These are phyloP conservation scores for Talaromyces liani DNA, from an alignment of 495 filamentous ascomycete genomes.

Conservation along the genomic window DNA sequence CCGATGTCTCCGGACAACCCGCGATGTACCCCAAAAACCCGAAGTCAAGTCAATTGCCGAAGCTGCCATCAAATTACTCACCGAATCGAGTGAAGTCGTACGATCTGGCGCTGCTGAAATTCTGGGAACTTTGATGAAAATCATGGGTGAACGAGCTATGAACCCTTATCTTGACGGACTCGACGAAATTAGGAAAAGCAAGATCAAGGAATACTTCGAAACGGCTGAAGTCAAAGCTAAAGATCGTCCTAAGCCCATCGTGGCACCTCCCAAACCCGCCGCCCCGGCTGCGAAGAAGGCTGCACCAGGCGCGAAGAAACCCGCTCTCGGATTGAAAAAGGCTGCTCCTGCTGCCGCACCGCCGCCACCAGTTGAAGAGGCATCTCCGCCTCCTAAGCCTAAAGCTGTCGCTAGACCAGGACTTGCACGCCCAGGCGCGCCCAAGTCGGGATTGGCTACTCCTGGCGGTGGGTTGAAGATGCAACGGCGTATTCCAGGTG, in stretches of 20 bases:
- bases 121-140: slow-evolving; percentile 95
- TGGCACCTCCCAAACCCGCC: slow-evolving; percentile 52
- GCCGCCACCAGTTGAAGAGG: slow-evolving; percentile 45
- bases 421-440: slow-evolving; percentile 6
- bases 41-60: slow-evolving; percentile 84
- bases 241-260: slow-evolving; percentile 82
- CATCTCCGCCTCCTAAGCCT: slow-evolving; percentile 53
- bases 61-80: slow-evolving; percentile 75
- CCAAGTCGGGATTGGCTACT: slow-evolving; percentile 42
- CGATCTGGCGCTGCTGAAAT: slow-evolving; percentile 85
- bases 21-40: slow-evolving; percentile 71
- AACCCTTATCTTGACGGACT: slow-evolving; percentile 87
- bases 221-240: slow-evolving; percentile 93
- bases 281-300: slow-evolving; percentile 39
- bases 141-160: slow-evolving; percentile 96
- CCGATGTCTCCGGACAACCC: slow-evolving; percentile 75
- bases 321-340: slow-evolving; percentile 42
- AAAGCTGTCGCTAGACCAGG: slow-evolving; percentile 57
- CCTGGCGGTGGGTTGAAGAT: slow-evolving; percentile 60
- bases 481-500: slow-evolving; percentile 55
- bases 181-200: slow-evolving; percentile 92
- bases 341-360: slow-evolving; percentile 51
- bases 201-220: slow-evolving; percentile 93
- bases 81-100: slow-evolving; percentile 78
- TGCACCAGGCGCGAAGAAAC: slow-evolving; percentile 41